Conservation (phyloP, 2,329 filamentous ascomycete species). For the Leptosphaerulina australis region DNA sequence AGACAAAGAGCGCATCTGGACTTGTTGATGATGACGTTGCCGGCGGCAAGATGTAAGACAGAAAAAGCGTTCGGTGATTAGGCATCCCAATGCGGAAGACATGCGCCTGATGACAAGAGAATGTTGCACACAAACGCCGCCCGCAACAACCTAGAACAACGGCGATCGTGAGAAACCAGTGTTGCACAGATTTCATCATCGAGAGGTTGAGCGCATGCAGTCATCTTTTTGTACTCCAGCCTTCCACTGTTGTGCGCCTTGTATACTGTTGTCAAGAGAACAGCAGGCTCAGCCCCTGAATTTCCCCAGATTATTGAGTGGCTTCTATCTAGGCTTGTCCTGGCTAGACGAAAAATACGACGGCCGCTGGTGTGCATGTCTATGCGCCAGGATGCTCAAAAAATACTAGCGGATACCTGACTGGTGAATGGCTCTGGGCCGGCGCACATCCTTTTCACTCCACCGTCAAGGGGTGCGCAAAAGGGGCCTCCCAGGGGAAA, state of each 20-base stretch:
- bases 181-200: constrained; percentile 13
- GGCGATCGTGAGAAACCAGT: constrained; percentile 3
- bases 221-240: constrained; percentile 14
- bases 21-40: constrained; percentile 24
- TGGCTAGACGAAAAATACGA: constrained; percentile 28
- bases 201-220: constrained; percentile 6
- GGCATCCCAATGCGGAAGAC: constrained; percentile 16
- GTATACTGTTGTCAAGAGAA: constrained; percentile 6
- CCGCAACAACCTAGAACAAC: constrained; percentile 9
- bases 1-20: constrained; percentile 8
- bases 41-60: constrained; percentile 25
- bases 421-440: constrained; percentile 21
- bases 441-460: constrained; percentile 19
- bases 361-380: constrained; percentile 31
- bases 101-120: constrained; percentile 14
- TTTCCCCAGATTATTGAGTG: constrained; percentile 46
- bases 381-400: constrained; percentile 28
- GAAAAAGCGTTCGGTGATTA: constrained; percentile 17
- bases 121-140: constrained; percentile 14
- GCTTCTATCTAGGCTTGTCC: constrained; percentile 23
- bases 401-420: constrained; percentile 11
- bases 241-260: constrained; percentile 4
- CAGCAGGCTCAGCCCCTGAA: constrained; percentile 40
- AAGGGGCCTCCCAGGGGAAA: constrained; percentile 26
- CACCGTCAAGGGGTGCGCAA: constrained; percentile 23